Evolutionary conservation across 176 grass and related monocot genomes (phyloP), one percentile per base, ranked within the genome.

Genomic region (Poa pratensis): DNA sequence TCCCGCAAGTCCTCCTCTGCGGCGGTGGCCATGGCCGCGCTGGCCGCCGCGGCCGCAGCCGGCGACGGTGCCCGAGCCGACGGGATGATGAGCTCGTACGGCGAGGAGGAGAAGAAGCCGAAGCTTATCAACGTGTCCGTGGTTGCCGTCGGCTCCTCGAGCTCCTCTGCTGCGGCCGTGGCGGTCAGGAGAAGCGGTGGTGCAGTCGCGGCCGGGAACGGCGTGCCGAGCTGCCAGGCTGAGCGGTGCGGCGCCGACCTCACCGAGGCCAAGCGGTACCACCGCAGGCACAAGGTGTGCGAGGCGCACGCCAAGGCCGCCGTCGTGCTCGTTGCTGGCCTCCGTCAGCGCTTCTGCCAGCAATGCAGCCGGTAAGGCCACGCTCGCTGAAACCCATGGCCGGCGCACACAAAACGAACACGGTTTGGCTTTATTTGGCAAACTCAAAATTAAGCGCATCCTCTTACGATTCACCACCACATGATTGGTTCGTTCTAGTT

Each of bases 291-390:
- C 78, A 98, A 98, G 91, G 96, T 98, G 53, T 98, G 96, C 73
- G 93, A 94, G 88, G 35, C 80, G 37, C 96, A 98, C 80, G 78
- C 89, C 24, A 98, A 95, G 83, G 89, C 91, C 4, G 57, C 86
- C 50, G 91, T 92, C 43, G 96, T 95, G 23, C 49, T 95, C 86
- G 93, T 95, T 74, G 86, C 89, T 24, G 96, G 96, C n/a, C 87
- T 94, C 39, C 96, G 89, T 59, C 96, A 98, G 85, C 89, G 96
- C 89, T 98, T 98, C 89, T 98, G 96, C 85, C 96, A 98, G 87
- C 96, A 98, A 95, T 98, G 96, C 90, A 98, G 96, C 91, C 85
- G 96, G 96, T 98, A 73, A 67, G 22, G 9, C 62, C 46, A 43
- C 71, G 53, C 45, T 42, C 30, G 64, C 73, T 37, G 13, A 62